Conservation (phyloP, 108 stramenopile species). For the Schizochytrium sp. region DNA sequence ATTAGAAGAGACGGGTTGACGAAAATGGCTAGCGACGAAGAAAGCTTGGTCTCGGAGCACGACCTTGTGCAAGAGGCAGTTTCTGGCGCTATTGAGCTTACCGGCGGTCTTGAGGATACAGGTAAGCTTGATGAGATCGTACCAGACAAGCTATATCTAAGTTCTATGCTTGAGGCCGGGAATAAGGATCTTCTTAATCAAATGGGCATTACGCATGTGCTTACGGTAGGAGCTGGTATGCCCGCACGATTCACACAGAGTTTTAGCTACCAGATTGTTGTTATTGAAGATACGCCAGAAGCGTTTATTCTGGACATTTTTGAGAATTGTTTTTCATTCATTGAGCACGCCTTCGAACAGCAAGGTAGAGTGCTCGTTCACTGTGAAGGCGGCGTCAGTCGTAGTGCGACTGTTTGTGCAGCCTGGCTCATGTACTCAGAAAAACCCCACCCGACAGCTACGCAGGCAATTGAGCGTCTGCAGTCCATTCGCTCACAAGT, state of each 20-base stretch:
- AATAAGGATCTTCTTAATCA: constrained; percentile 8
- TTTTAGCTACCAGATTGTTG: constrained; percentile 42
- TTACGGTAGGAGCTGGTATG: constrained; percentile 51
- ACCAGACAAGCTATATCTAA: not conserved
- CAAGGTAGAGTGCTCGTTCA: constrained; percentile 50
- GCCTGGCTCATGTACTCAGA: constrained; percentile 50
- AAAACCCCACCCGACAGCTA: not conserved
- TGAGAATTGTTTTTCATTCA: constrained; percentile 24
- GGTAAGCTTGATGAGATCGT: constrained; percentile 51
- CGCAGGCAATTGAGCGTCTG: not conserved
- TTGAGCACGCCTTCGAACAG: constrained; percentile 28
- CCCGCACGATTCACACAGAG: not conserved
- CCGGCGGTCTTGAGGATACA: constrained; percentile 36
- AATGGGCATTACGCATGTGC: constrained; percentile 53
- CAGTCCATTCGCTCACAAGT: constrained; percentile 1
- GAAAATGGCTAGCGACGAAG: too few species aligned
- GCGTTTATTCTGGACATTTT: not conserved
- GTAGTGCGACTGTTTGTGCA: constrained; percentile 25
- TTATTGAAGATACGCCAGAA: constrained; percentile 12
- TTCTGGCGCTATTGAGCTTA: not conserved
- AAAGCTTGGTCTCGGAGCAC: not conserved
- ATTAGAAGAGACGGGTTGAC: too few species aligned
- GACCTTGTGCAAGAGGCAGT: constrained; percentile 24
- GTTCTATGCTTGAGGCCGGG: constrained; percentile 3
- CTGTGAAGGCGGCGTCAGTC: constrained; percentile 45